phyloP scores from a whole-genome alignment of 1,284 basidiomycete genomes.

The Rhodotorula sp. region DNA sequence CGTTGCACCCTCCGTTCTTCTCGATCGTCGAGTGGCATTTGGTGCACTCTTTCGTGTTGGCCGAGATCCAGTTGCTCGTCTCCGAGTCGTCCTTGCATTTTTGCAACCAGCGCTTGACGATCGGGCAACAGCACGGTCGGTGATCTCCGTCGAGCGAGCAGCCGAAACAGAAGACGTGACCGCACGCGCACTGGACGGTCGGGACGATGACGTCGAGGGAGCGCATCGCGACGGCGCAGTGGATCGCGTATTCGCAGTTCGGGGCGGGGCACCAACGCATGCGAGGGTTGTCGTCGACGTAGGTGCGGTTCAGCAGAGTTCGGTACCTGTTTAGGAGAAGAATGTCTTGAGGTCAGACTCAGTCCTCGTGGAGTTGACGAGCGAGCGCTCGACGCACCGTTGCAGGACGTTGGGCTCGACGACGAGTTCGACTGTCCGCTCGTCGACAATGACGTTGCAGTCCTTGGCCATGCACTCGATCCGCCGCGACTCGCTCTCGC shows the following conservation, averaged over 20 bases:
- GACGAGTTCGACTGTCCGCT: conserved; percentile 54
- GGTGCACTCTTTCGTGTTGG: conserved; percentile 96
- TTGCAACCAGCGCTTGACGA: conserved; percentile 91
- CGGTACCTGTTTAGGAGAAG: conserved; percentile 62
- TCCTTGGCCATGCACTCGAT: conserved; percentile 92
- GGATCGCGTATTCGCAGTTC: conserved; percentile 71
- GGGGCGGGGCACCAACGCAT: conserved; percentile 87
- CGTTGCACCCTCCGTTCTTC: conserved; percentile 99
- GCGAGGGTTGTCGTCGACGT: conserved; percentile 77
- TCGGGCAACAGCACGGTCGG: conserved; percentile 81
- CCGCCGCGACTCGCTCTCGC: conserved; percentile 76
- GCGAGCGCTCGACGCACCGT: conserved; percentile 13
- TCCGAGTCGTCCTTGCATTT: conserved; percentile 97
- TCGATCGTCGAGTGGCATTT: conserved; percentile 96
- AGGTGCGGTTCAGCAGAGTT: conserved; percentile 82
- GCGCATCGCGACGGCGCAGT: conserved; percentile 66
- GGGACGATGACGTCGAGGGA: conserved; percentile 75
- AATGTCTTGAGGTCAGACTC: too few relatives aligned
- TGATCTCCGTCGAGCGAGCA: conserved; percentile 83
- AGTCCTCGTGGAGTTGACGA: neutral
- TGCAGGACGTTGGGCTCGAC: conserved; percentile 49
- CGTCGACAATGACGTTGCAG: conserved; percentile 70
- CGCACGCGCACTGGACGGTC: conserved; percentile 73
- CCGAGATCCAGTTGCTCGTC: conserved; percentile 99
- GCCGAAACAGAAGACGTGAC: conserved; percentile 84